Evolutionary conservation across 2,329 filamentous ascomycete species (phyloP), one percentile per base, ranked within the genome.

Genomic region (Aspergillus clavatus): DNA sequence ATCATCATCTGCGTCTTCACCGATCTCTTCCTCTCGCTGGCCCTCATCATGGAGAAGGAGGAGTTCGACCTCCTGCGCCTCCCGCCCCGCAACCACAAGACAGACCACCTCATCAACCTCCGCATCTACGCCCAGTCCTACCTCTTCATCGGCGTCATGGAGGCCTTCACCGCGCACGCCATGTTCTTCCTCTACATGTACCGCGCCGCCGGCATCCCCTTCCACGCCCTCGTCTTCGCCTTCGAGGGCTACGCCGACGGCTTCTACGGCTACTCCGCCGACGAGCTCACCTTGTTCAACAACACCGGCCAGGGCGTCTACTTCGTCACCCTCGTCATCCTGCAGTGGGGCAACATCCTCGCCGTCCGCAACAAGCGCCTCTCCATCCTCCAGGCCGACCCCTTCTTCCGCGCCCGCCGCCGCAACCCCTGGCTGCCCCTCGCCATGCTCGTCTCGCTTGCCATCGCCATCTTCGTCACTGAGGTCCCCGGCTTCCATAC

Each of bases 1-100:
- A 79, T 79, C 52, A 76, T 79, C 49, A 78, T 79, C 40, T 79
- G 76, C 45, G 73, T 78, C 48, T 79, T 79, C 48, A 79, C 75
- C 10, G 76, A 78, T 54, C 61, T 78, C 0, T 78, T 79, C 61
- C 60, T 76, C 2, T 73, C 72, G 0, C 59, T 78, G 0, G 73
- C 73, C 0, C 61, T 79, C 2, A 77, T 78, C 48, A 78, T 78
- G 75, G 76, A 79, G 42, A 75, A 76, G 52, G 73, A 77, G 40
- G 76, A 79, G 42, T 78, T 76, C 43, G 75, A 79, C 42, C 67
- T 79, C 0, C 63, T 79, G 14, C 70, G 67, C 3, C 65, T 77
- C 0, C 74, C 74, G 2, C 76, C 76, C 0, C 73, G 76, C 7
- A 71, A 77, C 51, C 71, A 72, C 47, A 72, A 69, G 46, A 67